Conservation (phyloP, 1,139 yeast genomes). For the Eremothecium gossypii region DNA sequence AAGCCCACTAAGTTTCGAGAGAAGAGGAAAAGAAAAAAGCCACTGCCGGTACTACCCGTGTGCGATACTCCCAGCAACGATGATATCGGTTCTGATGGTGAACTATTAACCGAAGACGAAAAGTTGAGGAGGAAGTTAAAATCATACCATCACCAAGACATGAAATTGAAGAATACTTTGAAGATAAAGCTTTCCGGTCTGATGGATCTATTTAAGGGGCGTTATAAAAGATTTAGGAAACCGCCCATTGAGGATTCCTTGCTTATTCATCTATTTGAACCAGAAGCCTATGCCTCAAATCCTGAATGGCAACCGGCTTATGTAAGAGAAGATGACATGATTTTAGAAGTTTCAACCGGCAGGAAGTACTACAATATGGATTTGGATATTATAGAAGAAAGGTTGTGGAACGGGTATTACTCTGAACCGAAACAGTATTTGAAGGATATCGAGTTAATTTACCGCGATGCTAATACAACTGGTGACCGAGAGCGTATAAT, state of each 20-base stretch:
- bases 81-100: conserved; percentile 19
- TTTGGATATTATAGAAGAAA: conserved; percentile 83
- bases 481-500: conserved; percentile 81
- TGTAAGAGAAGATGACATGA: conserved; percentile 64
- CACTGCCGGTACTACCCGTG: conserved; percentile 35
- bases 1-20: conserved; percentile 50
- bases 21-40: conserved; percentile 31
- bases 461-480: conserved; percentile 60
- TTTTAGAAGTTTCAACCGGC: conserved; percentile 68
- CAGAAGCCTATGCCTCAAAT: conserved; percentile 26
- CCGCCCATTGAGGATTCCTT: conserved; percentile 77
- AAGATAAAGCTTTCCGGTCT: conserved; percentile 79
- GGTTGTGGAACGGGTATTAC: conserved; percentile 94
- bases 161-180: conserved; percentile 70
- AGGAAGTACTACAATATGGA: conserved; percentile 77
- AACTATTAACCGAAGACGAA: conserved; percentile 19
- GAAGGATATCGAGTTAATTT: conserved; percentile 75
- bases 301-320: conserved; percentile 38
- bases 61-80: conserved; percentile 28
- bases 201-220: conserved; percentile 78
- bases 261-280: conserved; percentile 70
- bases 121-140: conserved; percentile 31
- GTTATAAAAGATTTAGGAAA: conserved; percentile 84
- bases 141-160: conserved; percentile 59
- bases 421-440: conserved; percentile 88